Base-by-base conservation (phyloP, 2,329 filamentous ascomycete genomes). In the Cercospora citrullina region DNA sequence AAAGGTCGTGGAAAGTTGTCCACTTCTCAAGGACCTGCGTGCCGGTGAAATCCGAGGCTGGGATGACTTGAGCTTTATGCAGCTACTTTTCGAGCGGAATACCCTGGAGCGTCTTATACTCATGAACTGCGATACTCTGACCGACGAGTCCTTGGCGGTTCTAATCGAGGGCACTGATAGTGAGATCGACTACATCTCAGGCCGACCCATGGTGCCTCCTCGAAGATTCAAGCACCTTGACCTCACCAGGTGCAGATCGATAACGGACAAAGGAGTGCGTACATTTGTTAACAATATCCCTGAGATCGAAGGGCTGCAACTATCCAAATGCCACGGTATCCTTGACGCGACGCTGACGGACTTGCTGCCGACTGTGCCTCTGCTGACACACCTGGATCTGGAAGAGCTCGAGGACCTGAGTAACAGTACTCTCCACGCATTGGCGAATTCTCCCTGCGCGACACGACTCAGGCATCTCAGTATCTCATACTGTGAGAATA, bases 401-500 rank as follows among this genome's bases (percentile, higher is more conserved):
- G 95, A 99, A 79, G 94, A 97, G 73, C 84, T 97, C 12, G 85
- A 89, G 5, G 84, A 89, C 30, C 81, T 98, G 14, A 94, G 91
- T 18, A 96, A 98, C 76, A 81, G 83, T 4, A 82, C 93, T 0
- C 82, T 97, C 2, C 86, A 93, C 65, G 87, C 91, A 69, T 84
- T 99, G 7, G 89, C 93, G 59, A 90, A 88, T 73, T 87, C 92
- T 0, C 90, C 92, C 0, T 96, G 92, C 76, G 90, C 90, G 0
- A 79, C 85, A 0, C 84, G 81, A 23, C 84, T 99, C 6, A 86
- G 91, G 72, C 93, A 97, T 76, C 85, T 98, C 5, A 94, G 92
- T 64, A 86, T 98, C 73, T 94, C 92, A 75, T 96, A 93, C 78
- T 99, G 95, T 78, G 94, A 96, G 78, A 89, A 87, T 65, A 80